Percentiles rank a stretch among this genome's conserved stretches.
phyloP scores from a whole-genome alignment of 2,329 filamentous ascomycete species.

The Penicillium aurantiogriseum region DNA sequence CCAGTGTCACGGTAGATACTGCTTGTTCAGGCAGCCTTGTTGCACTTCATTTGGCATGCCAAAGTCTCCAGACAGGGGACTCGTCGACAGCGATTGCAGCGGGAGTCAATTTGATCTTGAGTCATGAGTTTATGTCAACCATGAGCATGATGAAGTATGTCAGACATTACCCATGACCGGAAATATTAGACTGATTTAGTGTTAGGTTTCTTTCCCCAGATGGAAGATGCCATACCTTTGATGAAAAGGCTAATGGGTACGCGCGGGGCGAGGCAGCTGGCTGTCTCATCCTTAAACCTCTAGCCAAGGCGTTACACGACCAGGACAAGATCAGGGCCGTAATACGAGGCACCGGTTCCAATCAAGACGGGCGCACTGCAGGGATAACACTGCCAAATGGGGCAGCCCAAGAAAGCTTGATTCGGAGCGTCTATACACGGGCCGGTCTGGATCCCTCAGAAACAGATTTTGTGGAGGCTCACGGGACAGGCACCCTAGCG shows the following conservation, averaged over 20 bases:
- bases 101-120: constrained; percentile 28
- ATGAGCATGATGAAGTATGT: constrained; percentile 24
- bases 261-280: constrained; percentile 48
- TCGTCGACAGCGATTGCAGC: constrained; percentile 25
- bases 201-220: constrained; percentile 29
- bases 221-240: constrained; percentile 36
- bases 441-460: constrained; percentile 24
- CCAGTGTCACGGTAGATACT: constrained; percentile 35
- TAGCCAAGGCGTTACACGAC: constrained; percentile 43
- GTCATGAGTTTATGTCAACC: constrained; percentile 29
- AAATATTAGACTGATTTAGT: background rate
- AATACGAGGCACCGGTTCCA: constrained; percentile 43
- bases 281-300: constrained; percentile 43
- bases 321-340: constrained; percentile 46
- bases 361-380: constrained; percentile 48
- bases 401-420: constrained; percentile 33
- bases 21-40: constrained; percentile 35
- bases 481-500: constrained; percentile 32
- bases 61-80: constrained; percentile 26
- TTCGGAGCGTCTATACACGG: constrained; percentile 27
- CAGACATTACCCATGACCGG: background rate
- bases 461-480: constrained; percentile 27
- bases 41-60: constrained; percentile 36
- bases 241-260: constrained; percentile 47
- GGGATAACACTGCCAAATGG: constrained; percentile 46